A percentile compares a stretch with the other conserved stretches of the same genome.
phyloP scores from a whole-genome alignment of 202 grass and related monocot species.

The Panicum virgatum region DNA sequence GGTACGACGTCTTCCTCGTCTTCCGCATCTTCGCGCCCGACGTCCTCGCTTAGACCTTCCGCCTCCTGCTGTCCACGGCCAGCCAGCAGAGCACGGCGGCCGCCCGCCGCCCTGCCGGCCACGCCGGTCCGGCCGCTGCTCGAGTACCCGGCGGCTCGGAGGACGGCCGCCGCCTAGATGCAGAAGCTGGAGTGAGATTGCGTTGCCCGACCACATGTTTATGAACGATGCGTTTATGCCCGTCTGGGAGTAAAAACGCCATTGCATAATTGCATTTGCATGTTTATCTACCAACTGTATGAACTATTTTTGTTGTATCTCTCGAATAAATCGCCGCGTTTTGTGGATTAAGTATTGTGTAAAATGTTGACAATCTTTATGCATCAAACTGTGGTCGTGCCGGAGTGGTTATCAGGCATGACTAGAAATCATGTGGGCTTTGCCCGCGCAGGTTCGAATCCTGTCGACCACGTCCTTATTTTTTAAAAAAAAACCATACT shows the following conservation, averaged over 20 bases:
- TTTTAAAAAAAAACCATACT: no score
- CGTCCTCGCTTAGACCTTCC: conserved; percentile 78
- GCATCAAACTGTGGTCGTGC: conserved; percentile 61
- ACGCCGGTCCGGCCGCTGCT: conserved; percentile 48
- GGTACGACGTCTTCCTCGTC: conserved; percentile 82
- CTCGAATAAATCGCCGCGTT: background rate
- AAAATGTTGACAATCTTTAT: fast-evolving
- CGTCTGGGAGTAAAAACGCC: background rate
- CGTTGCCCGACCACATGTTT: no score
- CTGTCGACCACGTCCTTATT: conserved; percentile 81
- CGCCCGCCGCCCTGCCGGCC: conserved; percentile 40
- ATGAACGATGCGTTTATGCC: background rate
- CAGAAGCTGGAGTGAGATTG: conserved; percentile 47
- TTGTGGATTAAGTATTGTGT: background rate
- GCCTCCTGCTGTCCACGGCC: conserved; percentile 52
- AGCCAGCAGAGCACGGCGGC: background rate
- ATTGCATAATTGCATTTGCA: background rate
- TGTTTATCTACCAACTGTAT: background rate
- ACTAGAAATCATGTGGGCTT: conserved; percentile 99
- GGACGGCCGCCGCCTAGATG: conserved; percentile 31
- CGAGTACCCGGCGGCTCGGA: conserved; percentile 46
- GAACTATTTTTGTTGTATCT: background rate
- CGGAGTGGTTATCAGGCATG: conserved; percentile 93
- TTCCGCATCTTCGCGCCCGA: conserved; percentile 78
- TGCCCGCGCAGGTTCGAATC: conserved; percentile 96